Conservation (phyloP, 345 rosid genomes). For the Sonneratia caseolaris region DNA sequence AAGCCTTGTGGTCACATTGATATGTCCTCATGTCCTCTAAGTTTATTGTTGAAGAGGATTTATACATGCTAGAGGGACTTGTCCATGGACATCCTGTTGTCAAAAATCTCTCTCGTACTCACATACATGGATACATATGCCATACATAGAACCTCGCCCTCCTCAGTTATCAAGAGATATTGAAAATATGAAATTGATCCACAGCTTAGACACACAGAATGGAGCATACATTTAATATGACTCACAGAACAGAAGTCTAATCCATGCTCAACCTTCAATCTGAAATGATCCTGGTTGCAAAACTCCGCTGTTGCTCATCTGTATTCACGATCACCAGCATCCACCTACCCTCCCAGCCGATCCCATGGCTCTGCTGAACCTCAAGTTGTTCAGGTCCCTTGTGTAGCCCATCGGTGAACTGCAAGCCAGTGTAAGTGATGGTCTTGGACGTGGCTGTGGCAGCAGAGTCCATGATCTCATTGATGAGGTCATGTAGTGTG, state of each 20-base stretch:
- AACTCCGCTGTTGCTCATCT: conserved; percentile 32
- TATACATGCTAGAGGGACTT: no score
- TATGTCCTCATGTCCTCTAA: neutral
- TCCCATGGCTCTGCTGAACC: conserved; percentile 41
- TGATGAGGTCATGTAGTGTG: no score
- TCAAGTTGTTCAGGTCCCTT: conserved; percentile 44
- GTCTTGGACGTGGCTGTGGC: no score
- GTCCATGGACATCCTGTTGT: no score
- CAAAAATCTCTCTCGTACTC: no score
- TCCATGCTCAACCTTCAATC: conserved; percentile 1
- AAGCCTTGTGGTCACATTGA: neutral
- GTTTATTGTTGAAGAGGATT: neutral
- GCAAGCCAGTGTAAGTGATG: no score
- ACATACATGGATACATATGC: no score
- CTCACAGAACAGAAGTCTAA: neutral
- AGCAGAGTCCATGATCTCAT: no score
- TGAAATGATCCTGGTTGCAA: conserved; percentile 23
- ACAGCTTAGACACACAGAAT: neutral
- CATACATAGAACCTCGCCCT: no score
- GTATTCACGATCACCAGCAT: conserved; percentile 58
- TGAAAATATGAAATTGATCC: neutral
- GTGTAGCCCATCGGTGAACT: conserved; percentile 32
- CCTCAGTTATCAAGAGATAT: no score
- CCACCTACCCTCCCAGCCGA: conserved; percentile 70
- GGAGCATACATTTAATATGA: neutral